phyloP scores from a whole-genome alignment of 345 rosid genomes.

The Odontarrhena argentea region DNA sequence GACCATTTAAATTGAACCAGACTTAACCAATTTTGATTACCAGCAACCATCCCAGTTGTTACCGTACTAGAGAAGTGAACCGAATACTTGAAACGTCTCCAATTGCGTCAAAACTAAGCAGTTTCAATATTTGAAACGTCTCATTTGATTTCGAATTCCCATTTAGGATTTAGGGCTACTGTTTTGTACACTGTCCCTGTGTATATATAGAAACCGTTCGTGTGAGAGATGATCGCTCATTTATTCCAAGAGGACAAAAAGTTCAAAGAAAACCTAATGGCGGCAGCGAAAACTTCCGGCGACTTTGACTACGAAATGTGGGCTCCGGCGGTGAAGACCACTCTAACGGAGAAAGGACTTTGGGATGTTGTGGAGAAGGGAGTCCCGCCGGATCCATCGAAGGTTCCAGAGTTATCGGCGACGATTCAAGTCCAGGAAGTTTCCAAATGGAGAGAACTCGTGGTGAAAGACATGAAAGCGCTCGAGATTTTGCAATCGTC shows the following conservation, averaged over 20 bases:
- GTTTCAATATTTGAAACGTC: too few relatives aligned
- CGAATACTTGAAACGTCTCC: too few relatives aligned
- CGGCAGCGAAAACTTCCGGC: conserved; percentile 3
- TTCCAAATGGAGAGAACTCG: conserved; percentile 21
- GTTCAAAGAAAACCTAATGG: conserved; percentile 1
- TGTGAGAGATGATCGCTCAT: background rate
- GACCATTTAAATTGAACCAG: background rate
- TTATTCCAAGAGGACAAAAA: conserved; percentile 1
- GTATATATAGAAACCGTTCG: background rate
- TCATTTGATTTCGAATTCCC: background rate
- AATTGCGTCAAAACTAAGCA: too few relatives aligned
- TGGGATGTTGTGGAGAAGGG: conserved; percentile 30
- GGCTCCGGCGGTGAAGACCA: conserved; percentile 14
- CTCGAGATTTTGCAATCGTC: conserved; percentile 26
- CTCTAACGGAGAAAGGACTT: conserved; percentile 3
- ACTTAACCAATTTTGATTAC: background rate
- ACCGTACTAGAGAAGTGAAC: too few relatives aligned
- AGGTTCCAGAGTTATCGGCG: conserved; percentile 16
- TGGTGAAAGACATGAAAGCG: conserved; percentile 27
- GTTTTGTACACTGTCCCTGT: background rate
- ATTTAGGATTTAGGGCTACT: background rate
- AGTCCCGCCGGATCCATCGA: conserved; percentile 24
- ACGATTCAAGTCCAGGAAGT: conserved; percentile 16
- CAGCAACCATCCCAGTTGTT: too few relatives aligned
- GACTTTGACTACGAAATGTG: conserved; percentile 13